A percentile compares a stretch with the other conserved stretches of the same genome.
Conservation (phyloP, 1,139 yeast genomes). For the Sugiyamaella castrensis region DNA sequence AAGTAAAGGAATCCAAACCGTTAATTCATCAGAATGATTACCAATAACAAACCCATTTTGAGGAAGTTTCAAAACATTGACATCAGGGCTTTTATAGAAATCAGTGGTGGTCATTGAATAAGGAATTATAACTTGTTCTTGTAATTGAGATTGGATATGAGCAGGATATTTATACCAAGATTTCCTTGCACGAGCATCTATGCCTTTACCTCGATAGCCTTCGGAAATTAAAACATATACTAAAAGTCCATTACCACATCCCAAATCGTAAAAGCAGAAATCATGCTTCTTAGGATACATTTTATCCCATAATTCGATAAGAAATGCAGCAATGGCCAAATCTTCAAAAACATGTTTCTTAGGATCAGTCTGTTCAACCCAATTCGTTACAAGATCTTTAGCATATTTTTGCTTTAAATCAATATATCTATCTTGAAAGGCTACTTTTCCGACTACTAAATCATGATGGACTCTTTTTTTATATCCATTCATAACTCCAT, state of each 20-base stretch:
- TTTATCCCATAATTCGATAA: conserved; percentile 80
- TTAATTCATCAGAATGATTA: conserved; percentile 91
- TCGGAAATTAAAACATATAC: conserved; percentile 73
- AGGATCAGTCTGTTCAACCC: conserved; percentile 95
- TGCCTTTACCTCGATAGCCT: conserved; percentile 79
- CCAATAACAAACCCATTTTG: conserved; percentile 79
- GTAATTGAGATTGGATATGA: conserved; percentile 53
- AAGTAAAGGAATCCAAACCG: conserved; percentile 91
- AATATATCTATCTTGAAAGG: conserved; percentile 81
- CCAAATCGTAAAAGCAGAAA: conserved; percentile 81
- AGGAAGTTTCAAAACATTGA: conserved; percentile 63
- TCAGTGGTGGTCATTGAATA: conserved; percentile 43
- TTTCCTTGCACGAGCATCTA: conserved; percentile 86
- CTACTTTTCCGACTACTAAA: conserved; percentile 73
- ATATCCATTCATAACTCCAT: conserved; percentile 80
- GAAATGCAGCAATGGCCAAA: conserved; percentile 89
- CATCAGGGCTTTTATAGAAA: conserved; percentile 54
- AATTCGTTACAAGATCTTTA: conserved; percentile 65
- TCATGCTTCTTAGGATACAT: conserved; percentile 48
- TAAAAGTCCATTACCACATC: conserved; percentile 92
- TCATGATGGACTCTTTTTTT: conserved; percentile 88
- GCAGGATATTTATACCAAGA: conserved; percentile 78
- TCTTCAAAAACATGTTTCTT: conserved; percentile 96
- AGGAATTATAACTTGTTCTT: conserved; percentile 81
- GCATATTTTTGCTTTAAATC: conserved; percentile 81